Evolutionary conservation across 805 yeast genomes (phyloP).

Genomic region (Kodamaea leandrae): DNA sequence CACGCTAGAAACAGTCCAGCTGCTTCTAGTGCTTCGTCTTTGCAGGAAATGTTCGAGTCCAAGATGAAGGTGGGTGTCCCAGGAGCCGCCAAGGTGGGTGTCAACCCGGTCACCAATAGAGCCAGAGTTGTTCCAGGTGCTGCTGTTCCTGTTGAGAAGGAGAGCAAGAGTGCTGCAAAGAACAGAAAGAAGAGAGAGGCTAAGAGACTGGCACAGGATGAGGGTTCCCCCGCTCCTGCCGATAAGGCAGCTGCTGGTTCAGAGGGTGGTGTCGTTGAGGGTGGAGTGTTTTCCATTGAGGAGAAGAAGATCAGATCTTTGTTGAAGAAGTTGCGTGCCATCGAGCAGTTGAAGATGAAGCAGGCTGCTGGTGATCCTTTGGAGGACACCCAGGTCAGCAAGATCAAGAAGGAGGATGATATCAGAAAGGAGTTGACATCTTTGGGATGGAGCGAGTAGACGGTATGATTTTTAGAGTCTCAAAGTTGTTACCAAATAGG

Average conservation of each 20-base stretch:
- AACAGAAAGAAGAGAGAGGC: constrained; percentile 75
- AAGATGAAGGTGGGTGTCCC: constrained; percentile 14
- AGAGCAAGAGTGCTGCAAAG: constrained; percentile 58
- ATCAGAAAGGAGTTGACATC: constrained; percentile 70
- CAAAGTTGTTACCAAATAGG: too few species aligned
- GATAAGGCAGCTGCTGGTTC: constrained; percentile 14
- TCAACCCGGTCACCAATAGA: constrained; percentile 27
- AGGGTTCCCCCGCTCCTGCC: constrained; percentile 3
- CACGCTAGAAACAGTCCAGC: constrained; percentile 64
- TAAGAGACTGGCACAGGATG: constrained; percentile 31
- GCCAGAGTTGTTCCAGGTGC: constrained; percentile 58
- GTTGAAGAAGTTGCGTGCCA: constrained; percentile 93
- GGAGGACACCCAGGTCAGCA: constrained; percentile 90
- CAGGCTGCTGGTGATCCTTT: constrained; percentile 79
- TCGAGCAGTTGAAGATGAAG: constrained; percentile 82
- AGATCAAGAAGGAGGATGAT: constrained; percentile 81
- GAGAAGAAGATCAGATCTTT: constrained; percentile 90
- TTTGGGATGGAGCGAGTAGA: constrained; percentile 61
- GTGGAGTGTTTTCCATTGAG: constrained; percentile 70
- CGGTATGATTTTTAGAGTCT: too few species aligned
- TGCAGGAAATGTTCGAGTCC: constrained; percentile 51
- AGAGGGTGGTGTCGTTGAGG: constrained; percentile 45
- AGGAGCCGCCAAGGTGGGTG: constrained; percentile 6
- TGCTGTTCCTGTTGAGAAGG: constrained; percentile 43
- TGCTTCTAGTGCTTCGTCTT: constrained; percentile 44